phyloP scores from a whole-genome alignment of 139 green algal genomes.

The Microglena sp. region DNA sequence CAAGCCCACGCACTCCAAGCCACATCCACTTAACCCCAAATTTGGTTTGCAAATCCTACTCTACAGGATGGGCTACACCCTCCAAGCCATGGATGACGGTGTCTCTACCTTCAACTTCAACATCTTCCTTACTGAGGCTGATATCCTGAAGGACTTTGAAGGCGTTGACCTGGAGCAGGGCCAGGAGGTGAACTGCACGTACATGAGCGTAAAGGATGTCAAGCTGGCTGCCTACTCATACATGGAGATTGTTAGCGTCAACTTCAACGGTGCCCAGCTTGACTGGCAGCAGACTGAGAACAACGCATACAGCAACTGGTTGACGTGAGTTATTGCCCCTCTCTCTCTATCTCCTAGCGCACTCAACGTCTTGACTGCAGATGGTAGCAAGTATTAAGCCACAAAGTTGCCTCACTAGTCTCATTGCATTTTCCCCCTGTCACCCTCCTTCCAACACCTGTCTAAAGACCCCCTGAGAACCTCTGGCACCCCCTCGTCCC shows the following conservation, averaged over 20 bases:
- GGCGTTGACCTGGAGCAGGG: slow-evolving; percentile 9
- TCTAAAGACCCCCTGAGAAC: background rate
- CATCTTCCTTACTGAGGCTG: slow-evolving; percentile 10
- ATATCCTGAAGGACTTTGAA: slow-evolving; percentile 10
- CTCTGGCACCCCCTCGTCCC: background rate
- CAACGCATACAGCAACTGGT: slow-evolving; percentile 12
- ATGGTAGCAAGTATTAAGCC: background rate
- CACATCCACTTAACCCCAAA: too few relatives aligned
- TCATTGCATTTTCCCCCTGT: too few relatives aligned
- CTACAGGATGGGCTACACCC: slow-evolving; percentile 25
- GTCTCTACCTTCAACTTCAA: slow-evolving; percentile 25
- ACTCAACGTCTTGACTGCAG: background rate
- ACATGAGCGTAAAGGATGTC: slow-evolving; percentile 14
- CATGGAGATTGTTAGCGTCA: slow-evolving; percentile 2
- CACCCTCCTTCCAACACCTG: background rate
- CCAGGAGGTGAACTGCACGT: slow-evolving; percentile 15
- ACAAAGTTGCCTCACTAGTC: too few relatives aligned
- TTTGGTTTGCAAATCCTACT: too few relatives aligned
- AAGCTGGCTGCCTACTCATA: slow-evolving; percentile 7
- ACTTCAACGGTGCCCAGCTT: slow-evolving; percentile 3
- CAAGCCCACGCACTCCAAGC: too few relatives aligned
- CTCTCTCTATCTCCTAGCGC: too few relatives aligned
- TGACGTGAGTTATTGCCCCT: slow-evolving; percentile 8
- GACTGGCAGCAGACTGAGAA: slow-evolving; percentile 18
- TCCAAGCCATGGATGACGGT: background rate